These are phyloP conservation scores for Coniochaeta sp. DNA, from an alignment of 2,329 filamentous ascomycete species.

Conservation along the genomic window DNA sequence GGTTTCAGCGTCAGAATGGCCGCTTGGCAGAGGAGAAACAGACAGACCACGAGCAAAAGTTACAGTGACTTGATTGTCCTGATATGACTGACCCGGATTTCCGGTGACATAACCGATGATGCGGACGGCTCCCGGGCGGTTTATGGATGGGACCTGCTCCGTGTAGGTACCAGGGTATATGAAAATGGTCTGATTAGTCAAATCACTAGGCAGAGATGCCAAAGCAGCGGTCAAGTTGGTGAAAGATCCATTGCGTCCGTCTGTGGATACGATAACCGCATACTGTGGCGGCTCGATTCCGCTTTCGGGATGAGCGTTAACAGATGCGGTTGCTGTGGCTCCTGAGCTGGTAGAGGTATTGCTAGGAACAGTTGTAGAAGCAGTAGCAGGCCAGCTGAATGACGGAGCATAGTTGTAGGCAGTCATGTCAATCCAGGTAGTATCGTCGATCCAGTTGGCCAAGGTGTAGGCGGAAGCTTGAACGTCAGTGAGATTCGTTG, in stretches of 20 bases:
- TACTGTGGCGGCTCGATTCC: conserved; percentile 30
- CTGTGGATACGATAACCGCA: conserved; percentile 32
- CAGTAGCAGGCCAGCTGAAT: conserved; percentile 11
- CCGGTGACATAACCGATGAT: conserved; percentile 42
- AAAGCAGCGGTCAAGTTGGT: conserved; percentile 21
- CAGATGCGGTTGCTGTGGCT: conserved; percentile 14
- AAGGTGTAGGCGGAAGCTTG: conserved; percentile 27
- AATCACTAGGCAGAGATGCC: conserved; percentile 13
- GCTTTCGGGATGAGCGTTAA: conserved; percentile 28
- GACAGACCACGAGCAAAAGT: conserved; percentile 26
- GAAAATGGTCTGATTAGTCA: conserved; percentile 18
- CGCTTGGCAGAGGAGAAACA: conserved; percentile 1
- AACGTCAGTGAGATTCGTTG: conserved; percentile 24
- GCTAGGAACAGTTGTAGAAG: conserved; percentile 8
- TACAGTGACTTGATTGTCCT: conserved; percentile 46
- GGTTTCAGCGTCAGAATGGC: conserved; percentile 39
- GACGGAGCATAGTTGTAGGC: conserved; percentile 29
- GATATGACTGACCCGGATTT: conserved; percentile 33
- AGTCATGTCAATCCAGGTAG: conserved; percentile 31
- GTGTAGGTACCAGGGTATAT: conserved; percentile 10
- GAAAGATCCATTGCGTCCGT: conserved; percentile 18
- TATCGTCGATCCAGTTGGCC: conserved; percentile 28
- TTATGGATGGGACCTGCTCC: conserved; percentile 14
- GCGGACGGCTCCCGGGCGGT: conserved; percentile 12
- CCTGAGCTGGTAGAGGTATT: conserved; percentile 14